phyloP scores from a whole-genome alignment of 805 yeast species.

The Cyberlindnera americana region DNA sequence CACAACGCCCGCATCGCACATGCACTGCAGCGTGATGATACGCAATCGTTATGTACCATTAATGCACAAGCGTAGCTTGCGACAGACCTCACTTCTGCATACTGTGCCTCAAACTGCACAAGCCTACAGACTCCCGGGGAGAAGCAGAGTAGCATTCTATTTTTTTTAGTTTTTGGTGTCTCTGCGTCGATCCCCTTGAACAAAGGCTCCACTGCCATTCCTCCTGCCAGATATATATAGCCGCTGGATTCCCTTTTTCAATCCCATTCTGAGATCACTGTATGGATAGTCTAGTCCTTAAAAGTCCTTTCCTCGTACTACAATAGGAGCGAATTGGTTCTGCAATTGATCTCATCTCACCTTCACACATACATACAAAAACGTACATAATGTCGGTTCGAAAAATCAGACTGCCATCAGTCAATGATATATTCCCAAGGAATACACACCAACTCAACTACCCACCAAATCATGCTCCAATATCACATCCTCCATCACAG shows the following conservation, averaged over 20 bases:
- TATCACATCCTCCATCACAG: conserved; percentile 3
- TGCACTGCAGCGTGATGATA: too few species aligned
- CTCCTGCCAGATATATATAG: conserved; percentile 5
- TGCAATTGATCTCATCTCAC: not conserved
- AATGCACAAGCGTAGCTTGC: conserved; percentile 6
- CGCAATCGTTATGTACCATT: conserved; percentile 11
- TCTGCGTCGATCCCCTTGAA: conserved; percentile 14
- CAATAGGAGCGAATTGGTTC: too few species aligned
- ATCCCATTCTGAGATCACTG: not conserved
- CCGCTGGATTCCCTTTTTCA: not conserved
- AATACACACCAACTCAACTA: conserved; percentile 4
- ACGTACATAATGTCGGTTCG: conserved; percentile 9
- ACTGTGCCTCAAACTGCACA: not conserved
- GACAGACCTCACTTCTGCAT: not conserved
- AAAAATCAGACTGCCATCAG: conserved; percentile 27
- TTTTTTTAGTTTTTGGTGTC: conserved; percentile 7
- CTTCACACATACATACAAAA: not conserved
- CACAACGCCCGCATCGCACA: not conserved
- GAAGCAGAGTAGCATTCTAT: too few species aligned
- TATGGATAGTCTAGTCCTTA: too few species aligned
- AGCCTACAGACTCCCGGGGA: not conserved
- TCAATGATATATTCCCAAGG: conserved; percentile 26
- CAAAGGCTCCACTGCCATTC: conserved; percentile 10
- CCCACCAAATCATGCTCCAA: conserved; percentile 6
- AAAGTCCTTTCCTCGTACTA: too few species aligned